phyloP scores from a whole-genome alignment of 441 rosid genomes.

The Theobroma grandiflorum region DNA sequence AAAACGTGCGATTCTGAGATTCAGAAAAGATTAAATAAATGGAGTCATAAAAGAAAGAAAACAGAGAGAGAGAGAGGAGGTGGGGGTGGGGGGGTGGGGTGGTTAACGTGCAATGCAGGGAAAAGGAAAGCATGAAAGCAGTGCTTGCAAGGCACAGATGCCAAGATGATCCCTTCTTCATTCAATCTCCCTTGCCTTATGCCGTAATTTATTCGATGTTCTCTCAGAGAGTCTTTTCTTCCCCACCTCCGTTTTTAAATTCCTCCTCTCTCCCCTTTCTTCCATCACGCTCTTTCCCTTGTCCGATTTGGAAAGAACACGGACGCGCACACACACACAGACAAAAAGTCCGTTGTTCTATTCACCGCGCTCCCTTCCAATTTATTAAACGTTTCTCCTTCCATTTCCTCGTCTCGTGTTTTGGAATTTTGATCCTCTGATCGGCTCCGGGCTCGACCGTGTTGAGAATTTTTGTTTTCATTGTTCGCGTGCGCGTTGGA shows the following conservation, averaged over 20 bases:
- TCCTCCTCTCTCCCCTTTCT: conserved; percentile 27
- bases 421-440: neutral
- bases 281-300: neutral
- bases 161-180: conserved; percentile 56
- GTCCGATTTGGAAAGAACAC: neutral
- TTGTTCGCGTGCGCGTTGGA: neutral
- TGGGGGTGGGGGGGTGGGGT: conserved; percentile 34
- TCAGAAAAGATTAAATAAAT: neutral
- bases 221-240: conserved; percentile 16
- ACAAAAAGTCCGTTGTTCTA: too few relatives aligned
- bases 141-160: conserved; percentile 64
- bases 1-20: neutral
- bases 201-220: conserved; percentile 70
- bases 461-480: conserved; percentile 23
- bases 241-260: conserved; percentile 38
- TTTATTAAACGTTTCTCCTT: too few relatives aligned
- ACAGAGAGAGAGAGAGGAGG: conserved; percentile 11
- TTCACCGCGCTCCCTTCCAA: too few relatives aligned
- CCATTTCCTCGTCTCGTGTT: neutral
- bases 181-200: conserved; percentile 60
- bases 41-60: neutral
- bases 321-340: too few relatives aligned
- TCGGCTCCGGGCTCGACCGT: neutral
- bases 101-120: conserved; percentile 75
- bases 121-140: conserved; percentile 49